Conservation (phyloP, 2,329 filamentous ascomycete genomes). For the Cercospora nicotianae region DNA sequence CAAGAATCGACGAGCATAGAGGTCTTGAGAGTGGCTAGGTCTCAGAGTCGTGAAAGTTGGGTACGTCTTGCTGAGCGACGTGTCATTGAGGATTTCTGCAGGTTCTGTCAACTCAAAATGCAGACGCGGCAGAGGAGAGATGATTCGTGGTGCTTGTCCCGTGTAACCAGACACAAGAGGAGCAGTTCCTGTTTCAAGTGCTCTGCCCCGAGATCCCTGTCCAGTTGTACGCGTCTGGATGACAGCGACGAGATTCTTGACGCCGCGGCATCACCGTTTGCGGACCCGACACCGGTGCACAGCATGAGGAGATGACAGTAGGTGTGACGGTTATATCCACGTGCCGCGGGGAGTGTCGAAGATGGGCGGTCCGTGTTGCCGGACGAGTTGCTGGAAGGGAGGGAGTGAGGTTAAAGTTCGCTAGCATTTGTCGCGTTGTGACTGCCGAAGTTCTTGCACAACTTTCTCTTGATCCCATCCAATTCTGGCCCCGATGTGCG, state of each 20-base stretch:
- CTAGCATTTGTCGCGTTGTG: not conserved
- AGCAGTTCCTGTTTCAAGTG: not conserved
- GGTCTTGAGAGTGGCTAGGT: not conserved
- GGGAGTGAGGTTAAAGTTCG: conserved; percentile 1
- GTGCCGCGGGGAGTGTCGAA: not conserved
- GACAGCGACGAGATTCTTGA: not conserved
- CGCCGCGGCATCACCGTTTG: not conserved
- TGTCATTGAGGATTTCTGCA: not conserved
- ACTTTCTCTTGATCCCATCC: not conserved
- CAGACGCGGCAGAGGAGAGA: not conserved
- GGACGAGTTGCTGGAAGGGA: not conserved
- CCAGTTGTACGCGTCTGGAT: not conserved
- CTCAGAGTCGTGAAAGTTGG: not conserved
- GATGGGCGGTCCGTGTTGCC: not conserved
- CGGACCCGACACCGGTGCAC: conserved; percentile 7
- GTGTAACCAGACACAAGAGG: not conserved
- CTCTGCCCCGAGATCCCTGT: conserved; percentile 5
- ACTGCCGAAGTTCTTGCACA: conserved; percentile 5
- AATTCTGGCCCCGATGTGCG: not conserved
- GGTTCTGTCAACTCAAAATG: not conserved
- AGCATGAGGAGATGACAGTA: not conserved
- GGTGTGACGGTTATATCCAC: not conserved
- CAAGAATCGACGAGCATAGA: not conserved
- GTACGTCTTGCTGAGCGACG: not conserved
- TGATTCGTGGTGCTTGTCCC: not conserved